phyloP scores from a whole-genome alignment of 2,329 filamentous ascomycete genomes.

The Alternaria viburni region DNA sequence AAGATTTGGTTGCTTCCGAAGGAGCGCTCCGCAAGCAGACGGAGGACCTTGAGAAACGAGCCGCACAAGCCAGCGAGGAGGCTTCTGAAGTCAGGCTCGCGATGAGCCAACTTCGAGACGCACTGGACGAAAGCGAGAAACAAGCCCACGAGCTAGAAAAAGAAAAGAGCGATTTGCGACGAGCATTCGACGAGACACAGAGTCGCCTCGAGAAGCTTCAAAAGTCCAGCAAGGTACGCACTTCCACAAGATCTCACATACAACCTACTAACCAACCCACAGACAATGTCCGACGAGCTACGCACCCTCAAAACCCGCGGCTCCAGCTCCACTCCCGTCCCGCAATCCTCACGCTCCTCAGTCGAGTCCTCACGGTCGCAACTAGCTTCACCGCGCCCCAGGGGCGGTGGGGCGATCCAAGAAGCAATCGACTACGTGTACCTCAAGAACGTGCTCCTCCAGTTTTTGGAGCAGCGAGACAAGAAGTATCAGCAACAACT shows the following conservation, averaged over 20 bases:
- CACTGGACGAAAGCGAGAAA: slow-evolving; percentile 85
- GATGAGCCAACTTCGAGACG: slow-evolving; percentile 77
- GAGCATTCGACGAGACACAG: slow-evolving; percentile 78
- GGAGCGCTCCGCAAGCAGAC: slow-evolving; percentile 75
- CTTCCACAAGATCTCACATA: neutral
- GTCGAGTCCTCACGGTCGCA: slow-evolving; percentile 60
- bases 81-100: slow-evolving; percentile 76
- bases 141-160: slow-evolving; percentile 84
- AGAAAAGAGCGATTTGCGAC: slow-evolving; percentile 77
- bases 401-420: slow-evolving; percentile 41
- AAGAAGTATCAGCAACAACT: slow-evolving; percentile 76
- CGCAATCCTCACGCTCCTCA: slow-evolving; percentile 64
- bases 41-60: slow-evolving; percentile 75
- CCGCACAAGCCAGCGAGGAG: slow-evolving; percentile 74
- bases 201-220: slow-evolving; percentile 79
- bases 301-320: slow-evolving; percentile 54
- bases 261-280: slow-evolving; percentile 22
- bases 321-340: slow-evolving; percentile 53
- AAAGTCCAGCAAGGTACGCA: slow-evolving; percentile 65
- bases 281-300: slow-evolving; percentile 64
- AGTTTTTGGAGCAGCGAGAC: slow-evolving; percentile 82
- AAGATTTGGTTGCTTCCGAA: slow-evolving; percentile 76
- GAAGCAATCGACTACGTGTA: slow-evolving; percentile 67
- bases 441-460: slow-evolving; percentile 79
- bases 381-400: slow-evolving; percentile 56